Percentiles rank a stretch among this genome's conserved stretches.
Conservation (phyloP, 1,284 basidiomycete species). For the Mixia osmundae region DNA sequence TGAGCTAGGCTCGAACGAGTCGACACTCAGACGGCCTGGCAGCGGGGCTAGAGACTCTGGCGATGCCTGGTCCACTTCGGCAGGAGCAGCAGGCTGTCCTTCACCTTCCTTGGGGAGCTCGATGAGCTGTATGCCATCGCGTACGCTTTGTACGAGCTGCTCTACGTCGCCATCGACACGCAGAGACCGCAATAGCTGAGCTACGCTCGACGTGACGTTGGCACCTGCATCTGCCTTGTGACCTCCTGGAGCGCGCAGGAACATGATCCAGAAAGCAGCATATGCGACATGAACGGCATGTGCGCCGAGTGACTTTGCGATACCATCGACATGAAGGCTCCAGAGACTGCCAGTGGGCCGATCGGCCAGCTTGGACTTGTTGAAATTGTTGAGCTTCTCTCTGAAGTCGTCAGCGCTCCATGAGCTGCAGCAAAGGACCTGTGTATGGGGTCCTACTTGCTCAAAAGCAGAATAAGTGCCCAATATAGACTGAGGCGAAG, state of each 20-base stretch:
- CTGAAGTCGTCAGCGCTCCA: conserved; percentile 17
- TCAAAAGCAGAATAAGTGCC: conserved; percentile 15
- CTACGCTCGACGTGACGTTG: conserved; percentile 1
- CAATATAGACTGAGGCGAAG: conserved; percentile 13
- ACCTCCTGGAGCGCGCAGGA: too few relatives aligned
- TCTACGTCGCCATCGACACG: conserved; percentile 2
- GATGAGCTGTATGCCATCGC: conserved; percentile 18
- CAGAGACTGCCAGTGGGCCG: conserved; percentile 3
- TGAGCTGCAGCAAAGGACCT: conserved; percentile 14
- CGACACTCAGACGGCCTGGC: conserved; percentile 6
- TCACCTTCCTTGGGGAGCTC: conserved; percentile 15
- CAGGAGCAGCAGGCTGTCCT: conserved; percentile 7
- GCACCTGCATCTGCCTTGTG: conserved; percentile 1
- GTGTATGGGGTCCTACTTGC: conserved; percentile 12
- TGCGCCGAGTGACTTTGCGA: too few relatives aligned
- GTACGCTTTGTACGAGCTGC: conserved; percentile 8
- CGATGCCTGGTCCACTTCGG: conserved; percentile 11
- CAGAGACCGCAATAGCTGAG: not conserved
- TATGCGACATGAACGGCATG: conserved; percentile 7
- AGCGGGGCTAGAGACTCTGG: conserved; percentile 10
- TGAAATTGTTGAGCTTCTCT: conserved; percentile 12
- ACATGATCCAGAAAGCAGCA: conserved; percentile 9
- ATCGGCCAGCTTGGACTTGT: conserved; percentile 4
- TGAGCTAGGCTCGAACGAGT: conserved; percentile 13
- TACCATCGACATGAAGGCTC: conserved; percentile 8